These are phyloP conservation scores for Blastobotrys illinoisensis DNA, from an alignment of 1,139 yeast genomes.

Conservation along the genomic window DNA sequence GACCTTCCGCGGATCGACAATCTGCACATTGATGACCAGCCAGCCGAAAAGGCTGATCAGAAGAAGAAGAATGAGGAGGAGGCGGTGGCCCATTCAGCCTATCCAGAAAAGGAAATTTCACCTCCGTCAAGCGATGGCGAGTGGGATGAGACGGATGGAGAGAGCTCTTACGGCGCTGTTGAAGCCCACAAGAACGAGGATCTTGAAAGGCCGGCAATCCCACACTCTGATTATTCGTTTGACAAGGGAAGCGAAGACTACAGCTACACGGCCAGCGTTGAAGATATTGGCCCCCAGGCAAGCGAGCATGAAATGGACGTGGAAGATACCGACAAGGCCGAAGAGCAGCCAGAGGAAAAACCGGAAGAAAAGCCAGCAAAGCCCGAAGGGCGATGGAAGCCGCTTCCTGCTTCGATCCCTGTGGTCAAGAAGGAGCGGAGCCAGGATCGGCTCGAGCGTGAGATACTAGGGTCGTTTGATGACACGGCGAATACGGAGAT, in stretches of 20 bases:
- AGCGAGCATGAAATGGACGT: too few species aligned
- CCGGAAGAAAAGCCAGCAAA: constrained; percentile 1
- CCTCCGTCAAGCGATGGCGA: not conserved
- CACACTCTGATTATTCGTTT: not conserved
- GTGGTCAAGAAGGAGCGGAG: constrained; percentile 1
- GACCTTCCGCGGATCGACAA: too few species aligned
- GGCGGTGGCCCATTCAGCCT: not conserved
- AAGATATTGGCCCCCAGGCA: not conserved
- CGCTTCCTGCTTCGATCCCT: constrained; percentile 4
- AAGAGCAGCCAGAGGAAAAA: not conserved
- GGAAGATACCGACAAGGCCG: not conserved
- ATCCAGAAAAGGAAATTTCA: not conserved
- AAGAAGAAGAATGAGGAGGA: not conserved
- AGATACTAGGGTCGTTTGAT: constrained; percentile 23
- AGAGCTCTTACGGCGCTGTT: not conserved
- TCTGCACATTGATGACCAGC: too few species aligned
- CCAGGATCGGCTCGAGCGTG: constrained; percentile 23
- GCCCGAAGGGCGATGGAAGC: constrained; percentile 19
- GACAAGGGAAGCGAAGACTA: not conserved
- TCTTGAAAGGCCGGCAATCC: not conserved
- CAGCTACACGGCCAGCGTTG: not conserved
- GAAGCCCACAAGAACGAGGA: not conserved
- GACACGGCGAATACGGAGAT: not conserved
- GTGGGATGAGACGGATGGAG: not conserved
- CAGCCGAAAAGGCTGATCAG: too few species aligned